Percentiles rank a stretch among this genome's conserved stretches.
These are phyloP conservation scores for Candida corydali DNA, from an alignment of 805 yeast genomes.

Conservation along the genomic window DNA sequence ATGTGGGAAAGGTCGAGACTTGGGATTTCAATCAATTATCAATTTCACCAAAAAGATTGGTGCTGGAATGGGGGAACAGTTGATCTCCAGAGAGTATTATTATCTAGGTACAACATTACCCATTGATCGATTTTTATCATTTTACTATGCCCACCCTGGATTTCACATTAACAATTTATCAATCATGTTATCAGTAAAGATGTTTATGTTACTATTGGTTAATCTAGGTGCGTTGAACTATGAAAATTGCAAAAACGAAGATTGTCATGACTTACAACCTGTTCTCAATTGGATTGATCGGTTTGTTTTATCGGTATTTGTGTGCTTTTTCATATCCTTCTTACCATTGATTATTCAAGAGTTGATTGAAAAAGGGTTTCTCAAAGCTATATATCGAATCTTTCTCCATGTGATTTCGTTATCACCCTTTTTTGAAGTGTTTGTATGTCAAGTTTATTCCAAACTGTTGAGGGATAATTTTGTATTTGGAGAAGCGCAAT, in stretches of 20 bases:
- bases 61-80: conserved; percentile 98
- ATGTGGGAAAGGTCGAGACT: conserved; percentile 95
- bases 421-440: conserved; percentile 91
- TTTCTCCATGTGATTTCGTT: conserved; percentile 73
- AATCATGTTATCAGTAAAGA: conserved; percentile 80
- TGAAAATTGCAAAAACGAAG: conserved; percentile 57
- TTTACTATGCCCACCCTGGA: conserved; percentile 96
- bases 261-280: conserved; percentile 77
- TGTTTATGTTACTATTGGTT: conserved; percentile 75
- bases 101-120: conserved; percentile 88
- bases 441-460: conserved; percentile 91
- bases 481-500: conserved; percentile 87
- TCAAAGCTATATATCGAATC: conserved; percentile 69
- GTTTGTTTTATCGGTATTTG: conserved; percentile 84
- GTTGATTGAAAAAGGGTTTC: conserved; percentile 75
- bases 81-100: conserved; percentile 86
- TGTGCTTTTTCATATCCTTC: conserved; percentile 89
- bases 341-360: conserved; percentile 87
- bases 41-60: conserved; percentile 96
- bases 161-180: conserved; percentile 89
- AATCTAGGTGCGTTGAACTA: conserved; percentile 75
- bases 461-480: conserved; percentile 70
- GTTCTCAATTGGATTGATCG: conserved; percentile 88
- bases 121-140: conserved; percentile 82
- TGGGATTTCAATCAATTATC: conserved; percentile 88